Base-by-base conservation (phyloP, 768 basidiomycete genomes). In the Boletus rubescentipes region DNA sequence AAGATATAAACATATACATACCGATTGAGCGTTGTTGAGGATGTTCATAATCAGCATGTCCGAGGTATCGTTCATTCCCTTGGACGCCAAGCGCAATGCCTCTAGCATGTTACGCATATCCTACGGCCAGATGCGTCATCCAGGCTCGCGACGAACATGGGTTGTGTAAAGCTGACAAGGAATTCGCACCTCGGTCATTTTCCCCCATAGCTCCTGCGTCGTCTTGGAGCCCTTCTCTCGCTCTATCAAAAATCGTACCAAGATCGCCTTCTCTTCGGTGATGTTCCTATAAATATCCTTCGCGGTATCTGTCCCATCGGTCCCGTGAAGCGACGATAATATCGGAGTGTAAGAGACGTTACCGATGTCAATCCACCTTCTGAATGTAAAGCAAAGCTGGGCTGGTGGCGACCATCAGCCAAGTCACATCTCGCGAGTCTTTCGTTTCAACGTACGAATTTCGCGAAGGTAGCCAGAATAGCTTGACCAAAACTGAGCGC, bases 401-500 rank as follows among this genome's bases (percentile, higher is more conserved):
- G 87, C 89, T 90, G 53, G 34, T 59, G 8, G 37, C 56, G 51
- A 55, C 61, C 57, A 65, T 72, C 65, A 69, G 45, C 53, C 39
- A 35, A 50, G 40, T 26, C 34, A n/a, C n/a, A 42, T 38, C 34
- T 42, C 40, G 49, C 29, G 45, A 48, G 35, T 51, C 53, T 29
- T n/a, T 36, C 23, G 51, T 61, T 57, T 58, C 57, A 51, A 82
- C 87, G 67, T 65, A 87, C 89, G 81, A 52, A 88, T 77, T 76
- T 91, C 88, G 40, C 89, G 81, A 46, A 91, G 75, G 69, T 91
- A 90, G 0, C 89, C 89, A 3, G 89, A 91, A 68, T 90, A 91
- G 52, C 87, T 89, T 4, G 89, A 89, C 89, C 89, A 91, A 62
- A 85, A 86, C 62, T 91, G 89, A 9, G 89, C 82, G 64, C 89